Conservation (phyloP, 192 early-diverging fungal genomes). For the Mortierella antarctica region DNA sequence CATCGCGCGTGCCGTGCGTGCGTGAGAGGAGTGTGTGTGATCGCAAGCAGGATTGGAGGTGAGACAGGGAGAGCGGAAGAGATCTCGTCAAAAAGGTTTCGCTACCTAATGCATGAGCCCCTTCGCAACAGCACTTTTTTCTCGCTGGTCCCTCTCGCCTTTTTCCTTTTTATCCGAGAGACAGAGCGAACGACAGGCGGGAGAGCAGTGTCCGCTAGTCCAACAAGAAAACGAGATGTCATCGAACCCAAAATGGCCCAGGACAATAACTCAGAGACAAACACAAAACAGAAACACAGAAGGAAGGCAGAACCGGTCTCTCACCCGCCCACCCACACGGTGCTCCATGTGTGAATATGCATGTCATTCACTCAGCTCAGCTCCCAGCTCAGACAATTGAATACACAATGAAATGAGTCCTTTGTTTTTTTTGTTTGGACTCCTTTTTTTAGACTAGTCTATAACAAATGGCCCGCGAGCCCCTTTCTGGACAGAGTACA, state of each 20-base stretch:
- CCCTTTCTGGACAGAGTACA: not conserved
- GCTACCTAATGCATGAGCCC: conserved; percentile 27
- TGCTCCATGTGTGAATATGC: conserved; percentile 5
- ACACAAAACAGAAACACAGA: conserved; percentile 7
- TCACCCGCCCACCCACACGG: not conserved
- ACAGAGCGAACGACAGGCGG: conserved; percentile 11
- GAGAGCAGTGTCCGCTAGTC: not conserved
- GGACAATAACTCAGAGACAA: not conserved
- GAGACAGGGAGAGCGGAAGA: not conserved
- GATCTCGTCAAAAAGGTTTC: conserved; percentile 19
- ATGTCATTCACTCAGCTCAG: conserved; percentile 8
- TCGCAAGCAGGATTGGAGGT: not conserved
- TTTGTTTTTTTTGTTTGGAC: not conserved
- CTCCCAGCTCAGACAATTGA: conserved; percentile 4
- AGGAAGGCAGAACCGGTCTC: not conserved
- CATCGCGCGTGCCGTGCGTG: not conserved
- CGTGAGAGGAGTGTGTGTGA: not conserved
- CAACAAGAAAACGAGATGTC: conserved; percentile 4
- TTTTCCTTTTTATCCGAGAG: conserved; percentile 23
- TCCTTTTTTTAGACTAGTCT: not conserved
- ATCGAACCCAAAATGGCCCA: conserved; percentile 16
- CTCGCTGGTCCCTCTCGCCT: not conserved
- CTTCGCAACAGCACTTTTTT: not conserved
- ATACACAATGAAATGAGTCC: too few species aligned
- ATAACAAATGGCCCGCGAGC: too few species aligned